Percentiles rank a stretch among this genome's conserved stretches.
These are phyloP conservation scores for Cyberlindnera meyerae DNA, from an alignment of 805 yeast species.

Conservation along the genomic window DNA sequence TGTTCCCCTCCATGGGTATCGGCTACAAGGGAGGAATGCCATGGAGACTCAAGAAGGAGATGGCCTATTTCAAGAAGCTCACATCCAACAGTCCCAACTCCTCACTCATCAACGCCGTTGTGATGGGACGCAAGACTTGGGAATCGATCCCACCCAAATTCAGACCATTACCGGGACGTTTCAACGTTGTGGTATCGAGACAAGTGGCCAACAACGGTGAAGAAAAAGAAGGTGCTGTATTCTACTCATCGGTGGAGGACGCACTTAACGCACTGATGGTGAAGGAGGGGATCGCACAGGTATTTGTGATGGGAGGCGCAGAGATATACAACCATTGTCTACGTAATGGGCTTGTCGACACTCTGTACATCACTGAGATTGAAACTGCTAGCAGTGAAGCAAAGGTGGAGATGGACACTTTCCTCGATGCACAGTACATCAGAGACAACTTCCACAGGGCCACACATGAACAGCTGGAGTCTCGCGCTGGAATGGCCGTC, in stretches of 20 bases:
- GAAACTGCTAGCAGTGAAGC: conserved; percentile 24
- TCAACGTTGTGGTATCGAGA: conserved; percentile 68
- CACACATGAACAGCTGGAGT: conserved; percentile 31
- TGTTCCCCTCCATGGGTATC: conserved; percentile 76
- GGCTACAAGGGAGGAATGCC: conserved; percentile 81
- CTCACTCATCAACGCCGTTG: conserved; percentile 56
- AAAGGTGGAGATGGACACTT: conserved; percentile 60
- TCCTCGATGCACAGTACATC: conserved; percentile 39
- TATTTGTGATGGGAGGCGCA: conserved; percentile 91
- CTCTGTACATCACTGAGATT: conserved; percentile 69
- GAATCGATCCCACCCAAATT: conserved; percentile 83
- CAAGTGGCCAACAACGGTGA: conserved; percentile 27
- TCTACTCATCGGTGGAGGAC: conserved; percentile 37
- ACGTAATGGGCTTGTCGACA: conserved; percentile 43
- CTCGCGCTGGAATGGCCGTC: conserved; percentile 32
- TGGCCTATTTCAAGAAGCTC: conserved; percentile 75
- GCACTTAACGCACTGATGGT: conserved; percentile 35
- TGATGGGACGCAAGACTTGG: conserved; percentile 97
- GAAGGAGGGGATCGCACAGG: conserved; percentile 40
- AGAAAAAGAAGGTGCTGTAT: conserved; percentile 27
- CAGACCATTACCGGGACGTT: conserved; percentile 73
- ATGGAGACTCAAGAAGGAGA: conserved; percentile 81
- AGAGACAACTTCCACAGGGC: conserved; percentile 34
- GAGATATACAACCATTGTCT: conserved; percentile 65
- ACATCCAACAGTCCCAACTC: conserved; percentile 40